phyloP scores from a whole-genome alignment of 257 asterid species.

The Solanum dulcamara region DNA sequence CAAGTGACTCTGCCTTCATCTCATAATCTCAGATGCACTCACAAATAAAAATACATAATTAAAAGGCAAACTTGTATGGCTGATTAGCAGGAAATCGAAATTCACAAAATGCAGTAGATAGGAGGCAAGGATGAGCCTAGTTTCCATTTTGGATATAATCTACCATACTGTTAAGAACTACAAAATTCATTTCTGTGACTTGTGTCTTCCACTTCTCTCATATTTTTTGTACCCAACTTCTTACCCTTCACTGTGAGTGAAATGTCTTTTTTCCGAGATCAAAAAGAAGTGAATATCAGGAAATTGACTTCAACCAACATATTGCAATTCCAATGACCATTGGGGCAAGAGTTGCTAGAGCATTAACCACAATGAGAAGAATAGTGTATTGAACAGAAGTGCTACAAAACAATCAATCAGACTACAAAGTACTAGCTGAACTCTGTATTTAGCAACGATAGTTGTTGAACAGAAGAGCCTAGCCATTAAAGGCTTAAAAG shows the following conservation, averaged over 20 bases:
- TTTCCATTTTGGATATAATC: neutral
- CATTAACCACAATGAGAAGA: neutral
- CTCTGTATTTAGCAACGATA: neutral
- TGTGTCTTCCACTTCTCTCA: neutral
- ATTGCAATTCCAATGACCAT: neutral
- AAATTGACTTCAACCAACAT: neutral
- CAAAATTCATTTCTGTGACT: neutral
- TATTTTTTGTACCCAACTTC: neutral
- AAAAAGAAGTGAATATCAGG: neutral
- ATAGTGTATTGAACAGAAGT: neutral
- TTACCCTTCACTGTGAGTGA: neutral
- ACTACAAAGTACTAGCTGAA: neutral
- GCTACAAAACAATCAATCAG: neutral
- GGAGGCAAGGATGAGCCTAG: neutral
- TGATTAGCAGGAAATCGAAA: neutral
- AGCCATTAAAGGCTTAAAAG: neutral
- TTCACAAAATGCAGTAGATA: neutral
- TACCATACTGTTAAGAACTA: neutral
- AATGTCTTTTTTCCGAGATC: neutral
- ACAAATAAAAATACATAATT: neutral
- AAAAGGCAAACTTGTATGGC: neutral
- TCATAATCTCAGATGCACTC: neutral
- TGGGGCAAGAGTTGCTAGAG: neutral
- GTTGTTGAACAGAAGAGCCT: neutral
- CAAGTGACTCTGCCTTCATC: neutral